A percentile compares a stretch with the other conserved stretches of the same genome.
These are phyloP conservation scores for Pseudozyma hubeiensis DNA, from an alignment of 1,284 basidiomycete species.

Conservation along the genomic window DNA sequence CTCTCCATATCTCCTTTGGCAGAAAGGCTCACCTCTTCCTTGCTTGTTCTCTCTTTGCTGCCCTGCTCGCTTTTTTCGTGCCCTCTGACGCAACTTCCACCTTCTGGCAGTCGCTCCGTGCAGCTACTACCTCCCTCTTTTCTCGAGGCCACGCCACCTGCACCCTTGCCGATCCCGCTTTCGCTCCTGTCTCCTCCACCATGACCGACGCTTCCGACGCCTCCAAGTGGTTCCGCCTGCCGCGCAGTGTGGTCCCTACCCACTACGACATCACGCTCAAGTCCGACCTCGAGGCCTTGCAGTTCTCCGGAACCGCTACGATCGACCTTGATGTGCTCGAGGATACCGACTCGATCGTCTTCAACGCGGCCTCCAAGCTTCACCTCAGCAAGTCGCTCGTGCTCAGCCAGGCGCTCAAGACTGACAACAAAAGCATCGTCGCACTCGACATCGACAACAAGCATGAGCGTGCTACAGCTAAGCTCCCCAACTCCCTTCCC, in stretches of 20 bases:
- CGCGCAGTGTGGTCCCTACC: slow-evolving; percentile 78
- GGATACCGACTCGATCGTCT: slow-evolving; percentile 72
- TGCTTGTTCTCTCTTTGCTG: slow-evolving; percentile 28
- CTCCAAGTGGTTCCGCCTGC: slow-evolving; percentile 76
- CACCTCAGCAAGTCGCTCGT: slow-evolving; percentile 78
- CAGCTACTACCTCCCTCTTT: slow-evolving; percentile 14
- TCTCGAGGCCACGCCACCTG: slow-evolving; percentile 43
- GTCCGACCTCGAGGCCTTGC: slow-evolving; percentile 79
- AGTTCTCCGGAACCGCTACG: slow-evolving; percentile 82
- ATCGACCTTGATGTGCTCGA: slow-evolving; percentile 81
- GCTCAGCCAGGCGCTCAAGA: slow-evolving; percentile 74
- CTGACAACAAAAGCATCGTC: slow-evolving; percentile 72
- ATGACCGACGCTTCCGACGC: slow-evolving; percentile 52
- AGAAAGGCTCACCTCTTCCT: slow-evolving; percentile 34
- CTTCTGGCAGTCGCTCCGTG: slow-evolving; percentile 32
- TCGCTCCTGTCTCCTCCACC: slow-evolving; percentile 41
- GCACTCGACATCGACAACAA: slow-evolving; percentile 70
- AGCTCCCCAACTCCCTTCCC: slow-evolving; percentile 55
- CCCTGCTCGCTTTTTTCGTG: slow-evolving; percentile 13
- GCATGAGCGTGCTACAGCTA: slow-evolving; percentile 60
- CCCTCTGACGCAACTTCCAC: neutral
- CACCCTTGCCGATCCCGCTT: slow-evolving; percentile 34
- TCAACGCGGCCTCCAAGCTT: slow-evolving; percentile 74
- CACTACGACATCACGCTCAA: slow-evolving; percentile 86
- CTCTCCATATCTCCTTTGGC: neutral